Base-by-base conservation (phyloP, 495 filamentous ascomycete genomes). In the Xylaria palmicola region DNA sequence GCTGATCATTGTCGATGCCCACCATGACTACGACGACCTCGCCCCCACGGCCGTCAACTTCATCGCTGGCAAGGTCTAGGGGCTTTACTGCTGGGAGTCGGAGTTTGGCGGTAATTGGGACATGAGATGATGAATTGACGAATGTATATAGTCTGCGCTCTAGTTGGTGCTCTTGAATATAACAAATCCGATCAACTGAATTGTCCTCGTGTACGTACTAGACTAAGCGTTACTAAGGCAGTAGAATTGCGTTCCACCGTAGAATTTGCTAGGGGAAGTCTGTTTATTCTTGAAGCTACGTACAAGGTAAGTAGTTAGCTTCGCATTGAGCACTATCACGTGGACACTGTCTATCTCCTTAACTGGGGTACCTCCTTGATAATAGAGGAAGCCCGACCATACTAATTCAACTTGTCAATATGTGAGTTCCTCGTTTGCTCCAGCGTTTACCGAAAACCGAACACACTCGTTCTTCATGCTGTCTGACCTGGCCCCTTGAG, bases 1-100 rank as follows among this genome's bases (percentile, higher is more conserved):
- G 8, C 62, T 85, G 47, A 73, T 80, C n/a, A 69, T 84, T 22
- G 69, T 72, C 0, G 66, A 78, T 6, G 70, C 79, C 13, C 82
- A 85, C 62, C 71, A 79, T 27, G 75, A 70, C 0, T 85, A 85
- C 52, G 63, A 76, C 4, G 62, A 62, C 9, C 60, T 70, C 26
- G 66, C 67, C 1, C 62, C 64, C 13, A 65, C 67, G 22, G 75
- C 74, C 26, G 71, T 73, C 1, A 60, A 52, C 30, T 77, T 77
- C 32, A 68, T 74, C 19, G 59, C 59, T 12, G 61, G 60, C 59
- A 72, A 70, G 63, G 63, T 70, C 29, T 68, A 56, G 15, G 6
- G 20, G 44, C 5, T 15, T 4, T 27, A n/a, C n/a, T n/a, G n/a
- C n/a, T n/a, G n/a, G 45, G 27, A 12, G 8, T 8, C n/a, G 27